Evolutionary conservation across 371 early-diverging fungal species (phyloP), one percentile per base, ranked within the genome.

Genomic region (Rhizomucor miehei): DNA sequence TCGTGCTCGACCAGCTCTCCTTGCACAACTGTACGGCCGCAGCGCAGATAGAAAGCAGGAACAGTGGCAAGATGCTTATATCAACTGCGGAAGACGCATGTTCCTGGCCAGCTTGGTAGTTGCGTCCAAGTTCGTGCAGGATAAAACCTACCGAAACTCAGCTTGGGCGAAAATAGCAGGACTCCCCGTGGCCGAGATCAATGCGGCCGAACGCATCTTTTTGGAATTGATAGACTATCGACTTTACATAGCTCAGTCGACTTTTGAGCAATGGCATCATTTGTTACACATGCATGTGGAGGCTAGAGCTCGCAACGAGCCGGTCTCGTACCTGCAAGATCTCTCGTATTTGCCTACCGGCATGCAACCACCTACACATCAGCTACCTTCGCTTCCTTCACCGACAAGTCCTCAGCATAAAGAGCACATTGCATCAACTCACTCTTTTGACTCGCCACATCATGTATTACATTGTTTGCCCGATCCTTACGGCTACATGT

Each of bases 101-200:
- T 91, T 89, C 68, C 66, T 89, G 24, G 89, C 88, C 3, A 87
- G 89, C 8, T 60, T 90, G 16, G 83, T 90, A 20, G 73, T 88
- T 20, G 91, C 91, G 5, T 86, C 87, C 37, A 91, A 91, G 62
- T 91, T 88, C 63, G 84, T 89, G 34, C 83, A 82, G 55, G 91
- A 91, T 61, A 77, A 83, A 56, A 85, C 89, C 34, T 91, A 87
- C 56, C 84, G 89, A 20, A 90, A 89, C 74, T 80, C 81, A 53
- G 88, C 89, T 10, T 91, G 91, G 91, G 83, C 87, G 50, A 86
- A 87, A 65, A 84, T 91, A 38, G 87, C 92, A 21, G 82, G 86
- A 38, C 66, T 91, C n/a, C 80, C 87, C 6, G 78, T 87, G 13
- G 43, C 70, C 17, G 88, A 91, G 71, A 83, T 91, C 59, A 84